Evolutionary conservation across 106 monocot genomes (phyloP).

Genomic region (Dendrobium huoshanense): DNA sequence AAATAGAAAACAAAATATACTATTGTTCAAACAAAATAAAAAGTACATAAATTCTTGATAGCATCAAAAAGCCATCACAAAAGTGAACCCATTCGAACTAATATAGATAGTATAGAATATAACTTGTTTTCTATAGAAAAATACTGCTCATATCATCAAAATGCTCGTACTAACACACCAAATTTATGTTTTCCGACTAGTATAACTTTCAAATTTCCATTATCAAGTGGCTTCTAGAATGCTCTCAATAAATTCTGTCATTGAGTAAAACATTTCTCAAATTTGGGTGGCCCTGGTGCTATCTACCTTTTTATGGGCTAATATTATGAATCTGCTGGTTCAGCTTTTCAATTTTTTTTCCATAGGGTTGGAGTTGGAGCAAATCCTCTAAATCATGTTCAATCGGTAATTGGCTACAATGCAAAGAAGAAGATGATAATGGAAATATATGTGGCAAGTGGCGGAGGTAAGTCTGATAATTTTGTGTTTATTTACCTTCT

Average conservation of each 20-base stretch:
- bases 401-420: conserved; percentile 11
- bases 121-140: too few species aligned
- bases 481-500: not conserved
- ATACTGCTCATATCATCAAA: too few species aligned
- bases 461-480: conserved; percentile 6
- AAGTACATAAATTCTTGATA: too few species aligned
- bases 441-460: conserved; percentile 13
- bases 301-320: not conserved
- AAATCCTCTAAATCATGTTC: not conserved
- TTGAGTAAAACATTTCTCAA: not conserved
- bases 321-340: not conserved
- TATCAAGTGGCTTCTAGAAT: not conserved
- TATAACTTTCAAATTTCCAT: not conserved
- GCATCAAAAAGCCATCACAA: too few species aligned
- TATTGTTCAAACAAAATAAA: too few species aligned
- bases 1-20: too few species aligned
- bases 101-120: too few species aligned
- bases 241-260: not conserved
- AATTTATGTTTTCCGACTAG: not conserved
- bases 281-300: not conserved
- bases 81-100: too few species aligned
- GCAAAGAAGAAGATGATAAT: conserved; percentile 6
- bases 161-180: too few species aligned
- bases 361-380: conserved; percentile 12
- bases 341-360: not conserved